These are phyloP conservation scores for Suaeda aralocaspica DNA, from an alignment of 148 eudicot genomes.

Conservation along the genomic window DNA sequence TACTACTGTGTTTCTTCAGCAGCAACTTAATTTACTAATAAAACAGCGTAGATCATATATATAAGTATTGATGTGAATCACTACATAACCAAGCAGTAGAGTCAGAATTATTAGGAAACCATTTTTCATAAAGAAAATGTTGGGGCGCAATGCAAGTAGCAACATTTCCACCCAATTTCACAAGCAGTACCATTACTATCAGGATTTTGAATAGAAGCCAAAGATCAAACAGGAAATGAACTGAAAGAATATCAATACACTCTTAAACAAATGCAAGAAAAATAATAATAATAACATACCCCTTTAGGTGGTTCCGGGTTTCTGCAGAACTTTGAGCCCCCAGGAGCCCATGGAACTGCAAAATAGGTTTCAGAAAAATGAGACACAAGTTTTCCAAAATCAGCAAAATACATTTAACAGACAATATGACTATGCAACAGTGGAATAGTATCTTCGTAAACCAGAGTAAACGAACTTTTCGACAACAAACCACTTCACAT, in stretches of 20 bases:
- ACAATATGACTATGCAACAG: neutral
- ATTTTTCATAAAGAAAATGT: too few species aligned
- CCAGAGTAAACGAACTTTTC: neutral
- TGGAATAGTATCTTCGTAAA: neutral
- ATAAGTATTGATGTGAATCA: neutral
- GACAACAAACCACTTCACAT: neutral
- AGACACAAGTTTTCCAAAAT: constrained; percentile 4
- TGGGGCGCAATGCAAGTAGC: neutral
- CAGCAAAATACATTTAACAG: neutral
- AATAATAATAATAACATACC: constrained; percentile 47
- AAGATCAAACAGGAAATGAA: too few species aligned
- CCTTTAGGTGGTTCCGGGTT: constrained; percentile 80
- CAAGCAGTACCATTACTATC: neutral
- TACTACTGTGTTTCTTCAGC: neutral
- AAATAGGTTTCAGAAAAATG: constrained; percentile 9
- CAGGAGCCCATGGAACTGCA: constrained; percentile 99
- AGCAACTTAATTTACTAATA: neutral
- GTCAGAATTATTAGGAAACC: neutral
- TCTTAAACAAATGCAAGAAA: neutral
- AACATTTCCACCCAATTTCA: neutral
- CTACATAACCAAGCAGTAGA: neutral
- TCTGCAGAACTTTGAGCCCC: constrained; percentile 78
- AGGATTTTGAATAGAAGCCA: neutral
- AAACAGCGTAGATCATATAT: neutral
- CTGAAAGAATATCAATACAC: neutral